Conservation (phyloP, 495 filamentous ascomycete species). For the Elasticomyces elasticus region DNA sequence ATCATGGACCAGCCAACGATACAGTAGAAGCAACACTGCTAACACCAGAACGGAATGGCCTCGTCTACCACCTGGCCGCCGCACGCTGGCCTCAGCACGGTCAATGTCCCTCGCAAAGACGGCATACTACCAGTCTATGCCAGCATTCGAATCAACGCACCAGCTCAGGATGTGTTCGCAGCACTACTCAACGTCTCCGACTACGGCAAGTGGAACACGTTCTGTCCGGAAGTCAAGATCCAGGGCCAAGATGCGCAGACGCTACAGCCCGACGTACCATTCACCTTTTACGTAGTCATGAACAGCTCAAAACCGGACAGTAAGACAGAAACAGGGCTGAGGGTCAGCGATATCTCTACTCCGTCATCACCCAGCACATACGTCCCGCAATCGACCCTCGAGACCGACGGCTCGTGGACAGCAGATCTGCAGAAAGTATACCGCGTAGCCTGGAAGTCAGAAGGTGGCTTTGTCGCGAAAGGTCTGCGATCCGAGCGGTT, state of each 20-base stretch:
- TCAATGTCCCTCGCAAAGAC: not conserved
- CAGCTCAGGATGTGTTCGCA: conserved; percentile 12
- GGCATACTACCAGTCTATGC: conserved; percentile 4
- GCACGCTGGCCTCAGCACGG: conserved; percentile 1
- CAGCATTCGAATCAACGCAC: conserved; percentile 5
- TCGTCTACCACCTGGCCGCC: conserved; percentile 5
- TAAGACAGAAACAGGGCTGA: conserved; percentile 4
- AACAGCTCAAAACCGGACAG: conserved; percentile 2
- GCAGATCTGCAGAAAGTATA: conserved; percentile 9
- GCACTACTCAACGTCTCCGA: not conserved
- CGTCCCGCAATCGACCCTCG: not conserved
- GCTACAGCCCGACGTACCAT: conserved; percentile 5
- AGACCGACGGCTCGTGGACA: conserved; percentile 2
- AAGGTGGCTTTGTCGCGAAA: conserved; percentile 5
- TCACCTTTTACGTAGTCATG: conserved; percentile 19
- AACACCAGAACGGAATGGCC: too few species aligned
- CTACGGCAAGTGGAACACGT: conserved; percentile 18
- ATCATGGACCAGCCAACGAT: too few species aligned
- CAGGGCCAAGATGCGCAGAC: not conserved
- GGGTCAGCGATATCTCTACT: conserved; percentile 10
- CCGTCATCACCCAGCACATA: conserved; percentile 2
- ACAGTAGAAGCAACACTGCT: too few species aligned
- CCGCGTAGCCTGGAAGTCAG: conserved; percentile 5
- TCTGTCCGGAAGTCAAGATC: conserved; percentile 10
- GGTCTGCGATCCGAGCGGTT: conserved; percentile 16